Percentiles rank a stretch among this genome's conserved stretches.
Conservation (phyloP, 495 filamentous ascomycete genomes). For the Saxophila tyrrhenica region DNA sequence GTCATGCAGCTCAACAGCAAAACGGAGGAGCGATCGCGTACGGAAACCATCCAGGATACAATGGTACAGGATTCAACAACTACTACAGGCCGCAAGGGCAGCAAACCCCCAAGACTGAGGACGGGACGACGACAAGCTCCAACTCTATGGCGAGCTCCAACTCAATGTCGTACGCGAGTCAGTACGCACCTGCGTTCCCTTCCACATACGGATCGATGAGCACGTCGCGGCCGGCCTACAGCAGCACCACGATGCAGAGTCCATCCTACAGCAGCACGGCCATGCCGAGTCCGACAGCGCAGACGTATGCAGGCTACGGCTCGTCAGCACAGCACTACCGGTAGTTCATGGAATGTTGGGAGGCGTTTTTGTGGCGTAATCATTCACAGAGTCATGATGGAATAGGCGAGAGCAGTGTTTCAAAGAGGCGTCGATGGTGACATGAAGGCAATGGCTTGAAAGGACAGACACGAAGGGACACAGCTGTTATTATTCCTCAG, state of each 20-base stretch:
- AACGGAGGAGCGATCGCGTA: conserved; percentile 5
- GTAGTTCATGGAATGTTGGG: too few species aligned
- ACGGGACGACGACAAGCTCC: background rate
- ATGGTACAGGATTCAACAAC: conserved; percentile 1
- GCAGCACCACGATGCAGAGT: conserved; percentile 7
- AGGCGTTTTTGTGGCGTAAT: too few species aligned
- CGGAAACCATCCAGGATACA: conserved; percentile 4
- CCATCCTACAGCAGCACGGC: conserved; percentile 8
- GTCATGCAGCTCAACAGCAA: too few species aligned
- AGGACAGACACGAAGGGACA: too few species aligned
- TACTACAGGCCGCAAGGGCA: background rate
- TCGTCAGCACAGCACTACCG: too few species aligned
- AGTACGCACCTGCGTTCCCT: background rate
- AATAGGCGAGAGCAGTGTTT: too few species aligned
- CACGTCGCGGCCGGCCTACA: conserved; percentile 9
- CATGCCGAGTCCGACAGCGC: conserved; percentile 4
- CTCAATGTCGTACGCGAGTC: background rate
- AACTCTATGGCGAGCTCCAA: background rate
- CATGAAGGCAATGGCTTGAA: too few species aligned
- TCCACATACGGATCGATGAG: conserved; percentile 16
- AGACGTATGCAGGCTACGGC: too few species aligned
- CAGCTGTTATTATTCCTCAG: too few species aligned
- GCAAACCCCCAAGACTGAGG: conserved; percentile 8
- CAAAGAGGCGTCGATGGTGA: too few species aligned
- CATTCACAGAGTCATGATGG: too few species aligned